A percentile compares a stretch with the other conserved stretches of the same genome.
Evolutionary conservation across 306 rosid genomes (phyloP).

Genomic region (Oxytropis ochrocephala): DNA sequence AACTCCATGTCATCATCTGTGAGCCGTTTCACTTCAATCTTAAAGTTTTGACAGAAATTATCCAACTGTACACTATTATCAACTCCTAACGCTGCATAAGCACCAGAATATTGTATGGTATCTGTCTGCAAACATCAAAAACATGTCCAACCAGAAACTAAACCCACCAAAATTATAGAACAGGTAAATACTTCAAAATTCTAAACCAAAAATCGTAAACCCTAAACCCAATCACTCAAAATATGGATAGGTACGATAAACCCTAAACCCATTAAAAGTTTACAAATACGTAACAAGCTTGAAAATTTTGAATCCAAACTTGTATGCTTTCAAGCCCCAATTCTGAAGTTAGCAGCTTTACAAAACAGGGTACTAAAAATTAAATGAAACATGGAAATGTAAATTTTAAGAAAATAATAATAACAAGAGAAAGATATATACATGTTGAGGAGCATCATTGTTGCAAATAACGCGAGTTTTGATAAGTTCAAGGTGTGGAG

Average conservation of each 20-base stretch:
- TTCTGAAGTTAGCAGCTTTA: neutral
- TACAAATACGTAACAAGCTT: neutral
- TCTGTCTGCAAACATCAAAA: constrained; percentile 63
- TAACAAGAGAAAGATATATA: neutral
- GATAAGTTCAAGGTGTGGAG: constrained; percentile 33
- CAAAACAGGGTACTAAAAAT: neutral
- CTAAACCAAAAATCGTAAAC: neutral
- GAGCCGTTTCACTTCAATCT: constrained; percentile 61
- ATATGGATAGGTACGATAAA: neutral
- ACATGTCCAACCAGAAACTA: neutral
- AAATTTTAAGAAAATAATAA: neutral
- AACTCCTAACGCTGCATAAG: constrained; percentile 58
- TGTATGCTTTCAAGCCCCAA: neutral
- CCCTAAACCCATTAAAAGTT: neutral
- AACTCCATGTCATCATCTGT: constrained; percentile 66
- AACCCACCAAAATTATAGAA: neutral
- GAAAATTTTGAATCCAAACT: neutral
- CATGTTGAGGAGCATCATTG: constrained; percentile 45
- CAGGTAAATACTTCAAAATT: neutral
- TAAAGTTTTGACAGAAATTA: constrained; percentile 57
- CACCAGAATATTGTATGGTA: constrained; percentile 76
- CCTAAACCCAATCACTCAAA: neutral
- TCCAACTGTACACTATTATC: constrained; percentile 66
- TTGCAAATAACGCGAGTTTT: constrained; percentile 42
- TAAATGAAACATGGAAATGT: neutral